A percentile compares a stretch with the other conserved stretches of the same genome.
phyloP scores from a whole-genome alignment of 768 basidiomycete species.

The Psilocybe subaeruginosa region DNA sequence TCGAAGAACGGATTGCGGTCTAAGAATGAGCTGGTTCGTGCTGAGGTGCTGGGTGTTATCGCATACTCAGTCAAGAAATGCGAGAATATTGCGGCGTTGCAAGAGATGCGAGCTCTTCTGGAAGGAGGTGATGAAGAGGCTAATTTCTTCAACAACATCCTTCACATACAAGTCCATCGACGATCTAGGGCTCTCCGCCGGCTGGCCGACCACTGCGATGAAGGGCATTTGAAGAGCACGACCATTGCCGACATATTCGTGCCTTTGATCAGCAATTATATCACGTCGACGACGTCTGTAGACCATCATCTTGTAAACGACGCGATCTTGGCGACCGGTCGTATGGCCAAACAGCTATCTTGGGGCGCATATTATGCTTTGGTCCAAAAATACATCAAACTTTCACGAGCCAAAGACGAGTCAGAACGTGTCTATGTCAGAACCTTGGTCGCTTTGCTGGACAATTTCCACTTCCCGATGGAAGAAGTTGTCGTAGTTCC shows the following conservation, averaged over 20 bases:
- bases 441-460: conserved; percentile 79
- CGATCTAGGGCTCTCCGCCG: conserved; percentile 84
- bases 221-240: conserved; percentile 64
- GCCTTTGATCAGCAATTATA: conserved; percentile 84
- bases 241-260: conserved; percentile 83
- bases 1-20: conserved; percentile 80
- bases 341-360: conserved; percentile 71
- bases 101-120: conserved; percentile 81
- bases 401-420: conserved; percentile 66
- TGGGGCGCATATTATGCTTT: conserved; percentile 87
- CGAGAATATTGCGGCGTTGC: conserved; percentile 56
- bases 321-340: conserved; percentile 79
- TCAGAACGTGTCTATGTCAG: conserved; percentile 85
- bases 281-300: conserved; percentile 58
- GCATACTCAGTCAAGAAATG: conserved; percentile 74
- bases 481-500: conserved; percentile 49
- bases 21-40: conserved; percentile 84
- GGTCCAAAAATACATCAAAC: conserved; percentile 80
- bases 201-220: conserved; percentile 77
- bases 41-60: conserved; percentile 80
- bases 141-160: conserved; percentile 95
- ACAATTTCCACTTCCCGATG: conserved; percentile 92
- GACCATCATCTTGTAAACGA: conserved; percentile 93
- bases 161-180: conserved; percentile 91
- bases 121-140: conserved; percentile 92